These are phyloP conservation scores for Xylariaceae sp. DNA, from an alignment of 2,329 filamentous ascomycete genomes.

Conservation along the genomic window DNA sequence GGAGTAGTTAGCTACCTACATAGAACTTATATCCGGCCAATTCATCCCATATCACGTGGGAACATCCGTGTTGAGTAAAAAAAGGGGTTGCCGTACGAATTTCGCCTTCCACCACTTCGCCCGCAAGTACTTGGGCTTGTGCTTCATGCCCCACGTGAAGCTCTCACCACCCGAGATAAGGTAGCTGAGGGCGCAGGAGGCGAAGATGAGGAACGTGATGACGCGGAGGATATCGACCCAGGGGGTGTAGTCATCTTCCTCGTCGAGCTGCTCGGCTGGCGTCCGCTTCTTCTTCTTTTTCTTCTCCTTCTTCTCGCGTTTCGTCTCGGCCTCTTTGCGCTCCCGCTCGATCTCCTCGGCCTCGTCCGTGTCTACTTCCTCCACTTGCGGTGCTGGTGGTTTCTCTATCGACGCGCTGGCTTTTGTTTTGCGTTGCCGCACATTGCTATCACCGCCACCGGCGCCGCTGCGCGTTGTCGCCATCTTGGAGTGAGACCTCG, in stretches of 20 bases:
- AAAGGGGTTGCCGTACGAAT: constrained; percentile 44
- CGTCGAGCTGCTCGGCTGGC: constrained; percentile 40
- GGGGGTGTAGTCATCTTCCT: constrained; percentile 55
- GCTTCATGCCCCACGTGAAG: constrained; percentile 59
- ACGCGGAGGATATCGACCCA: constrained; percentile 66
- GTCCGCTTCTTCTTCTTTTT: constrained; percentile 26
- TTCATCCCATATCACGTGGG: neutral
- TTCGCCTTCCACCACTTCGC: constrained; percentile 54
- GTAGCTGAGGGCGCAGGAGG: constrained; percentile 68
- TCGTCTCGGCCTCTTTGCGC: constrained; percentile 16
- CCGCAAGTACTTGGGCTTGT: constrained; percentile 58
- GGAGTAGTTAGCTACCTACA: constrained; percentile 28
- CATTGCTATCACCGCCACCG: constrained; percentile 15
- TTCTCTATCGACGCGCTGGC: constrained; percentile 21
- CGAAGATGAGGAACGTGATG: constrained; percentile 59
- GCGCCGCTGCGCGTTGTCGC: constrained; percentile 24
- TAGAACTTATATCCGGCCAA: neutral
- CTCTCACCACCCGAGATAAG: constrained; percentile 67
- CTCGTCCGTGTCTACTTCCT: constrained; percentile 31
- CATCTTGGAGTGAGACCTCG: constrained; percentile 7
- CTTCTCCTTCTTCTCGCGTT: constrained; percentile 5
- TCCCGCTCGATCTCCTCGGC: constrained; percentile 27
- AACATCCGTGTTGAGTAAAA: no score
- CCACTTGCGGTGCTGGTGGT: constrained; percentile 14
- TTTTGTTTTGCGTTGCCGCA: constrained; percentile 42